phyloP scores from a whole-genome alignment of 73 alveolate genomes.

The Paramecium caudatum region DNA sequence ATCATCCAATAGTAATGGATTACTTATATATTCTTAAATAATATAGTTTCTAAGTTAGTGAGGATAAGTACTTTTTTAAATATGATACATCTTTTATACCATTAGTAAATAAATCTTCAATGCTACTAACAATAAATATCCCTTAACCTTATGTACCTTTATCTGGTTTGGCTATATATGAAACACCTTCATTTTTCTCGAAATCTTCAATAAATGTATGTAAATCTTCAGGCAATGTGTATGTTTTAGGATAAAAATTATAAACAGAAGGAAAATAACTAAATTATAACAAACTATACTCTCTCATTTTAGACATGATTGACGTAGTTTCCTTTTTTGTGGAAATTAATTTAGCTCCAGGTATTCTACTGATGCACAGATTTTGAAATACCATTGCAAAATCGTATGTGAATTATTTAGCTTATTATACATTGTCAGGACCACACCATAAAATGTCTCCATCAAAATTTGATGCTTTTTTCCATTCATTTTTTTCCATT shows the following conservation, averaged over 20 bases:
- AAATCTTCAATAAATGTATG: constrained; percentile 42
- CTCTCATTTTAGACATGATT: constrained; percentile 80
- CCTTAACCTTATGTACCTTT: constrained; percentile 92
- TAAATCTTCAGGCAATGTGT: constrained; percentile 81
- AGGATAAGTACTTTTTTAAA: not conserved
- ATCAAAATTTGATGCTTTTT: constrained; percentile 70
- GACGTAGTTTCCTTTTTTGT: constrained; percentile 85
- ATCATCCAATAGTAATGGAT: constrained; percentile 95
- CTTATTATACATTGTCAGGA: constrained; percentile 68
- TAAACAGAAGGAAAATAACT: constrained; percentile 86
- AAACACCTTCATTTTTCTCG: constrained; percentile 75
- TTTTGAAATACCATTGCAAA: constrained; percentile 62
- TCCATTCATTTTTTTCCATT: constrained; percentile 78
- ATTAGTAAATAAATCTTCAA: constrained; percentile 75
- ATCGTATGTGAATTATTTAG: constrained; percentile 71
- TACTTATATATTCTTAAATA: constrained; percentile 87
- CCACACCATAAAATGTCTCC: constrained; percentile 80
- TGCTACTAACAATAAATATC: constrained; percentile 79
- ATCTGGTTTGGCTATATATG: constrained; percentile 87
- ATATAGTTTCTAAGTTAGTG: constrained; percentile 72
- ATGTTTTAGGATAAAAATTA: constrained; percentile 83
- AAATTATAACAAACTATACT: constrained; percentile 55
- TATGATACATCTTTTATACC: not conserved
- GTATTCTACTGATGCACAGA: constrained; percentile 76
- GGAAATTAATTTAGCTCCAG: constrained; percentile 84